phyloP scores from a whole-genome alignment of 2,329 filamentous ascomycete genomes.

The Didymella segeticola region DNA sequence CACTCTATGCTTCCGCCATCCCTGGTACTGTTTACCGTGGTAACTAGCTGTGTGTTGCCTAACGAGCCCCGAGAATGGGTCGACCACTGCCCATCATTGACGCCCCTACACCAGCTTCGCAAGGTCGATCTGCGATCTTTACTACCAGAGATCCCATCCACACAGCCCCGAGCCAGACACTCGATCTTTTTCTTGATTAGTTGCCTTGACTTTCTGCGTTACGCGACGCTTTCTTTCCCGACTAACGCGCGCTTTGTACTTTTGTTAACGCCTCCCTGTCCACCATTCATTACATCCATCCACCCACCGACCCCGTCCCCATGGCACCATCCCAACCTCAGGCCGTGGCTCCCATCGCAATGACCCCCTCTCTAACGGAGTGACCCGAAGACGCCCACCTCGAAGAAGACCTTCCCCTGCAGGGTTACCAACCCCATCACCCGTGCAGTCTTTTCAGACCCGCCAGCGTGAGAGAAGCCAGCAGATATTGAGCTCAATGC shows the following conservation, averaged over 20 bases:
- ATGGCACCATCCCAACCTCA: not conserved
- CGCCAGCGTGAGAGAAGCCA: slow-evolving; percentile 36
- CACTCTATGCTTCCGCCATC: slow-evolving; percentile 26
- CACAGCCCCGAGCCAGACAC: not conserved
- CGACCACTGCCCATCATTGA: slow-evolving; percentile 9
- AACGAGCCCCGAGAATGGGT: not conserved
- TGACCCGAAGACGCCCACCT: slow-evolving; percentile 13
- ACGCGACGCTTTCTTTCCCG: slow-evolving; percentile 23
- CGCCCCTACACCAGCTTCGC: not conserved
- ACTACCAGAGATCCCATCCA: not conserved
- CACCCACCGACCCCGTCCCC: not conserved
- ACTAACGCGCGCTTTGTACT: slow-evolving; percentile 9
- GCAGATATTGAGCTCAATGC: slow-evolving; percentile 30
- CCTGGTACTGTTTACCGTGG: slow-evolving; percentile 36
- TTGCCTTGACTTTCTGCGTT: slow-evolving; percentile 4
- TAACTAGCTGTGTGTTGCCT: slow-evolving; percentile 23
- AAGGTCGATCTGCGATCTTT: not conserved
- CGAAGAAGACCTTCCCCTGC: slow-evolving; percentile 23
- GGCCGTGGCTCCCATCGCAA: not conserved
- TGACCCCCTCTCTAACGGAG: not conserved
- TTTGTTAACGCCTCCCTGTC: not conserved
- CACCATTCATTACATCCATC: not conserved
- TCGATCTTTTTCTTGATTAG: not conserved
- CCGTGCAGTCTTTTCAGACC: slow-evolving; percentile 35
- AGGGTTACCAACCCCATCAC: slow-evolving; percentile 34